A percentile compares a stretch with the other conserved stretches of the same genome.
phyloP scores from a whole-genome alignment of 2,329 filamentous ascomycete species.

The Leptographium wingfieldii region DNA sequence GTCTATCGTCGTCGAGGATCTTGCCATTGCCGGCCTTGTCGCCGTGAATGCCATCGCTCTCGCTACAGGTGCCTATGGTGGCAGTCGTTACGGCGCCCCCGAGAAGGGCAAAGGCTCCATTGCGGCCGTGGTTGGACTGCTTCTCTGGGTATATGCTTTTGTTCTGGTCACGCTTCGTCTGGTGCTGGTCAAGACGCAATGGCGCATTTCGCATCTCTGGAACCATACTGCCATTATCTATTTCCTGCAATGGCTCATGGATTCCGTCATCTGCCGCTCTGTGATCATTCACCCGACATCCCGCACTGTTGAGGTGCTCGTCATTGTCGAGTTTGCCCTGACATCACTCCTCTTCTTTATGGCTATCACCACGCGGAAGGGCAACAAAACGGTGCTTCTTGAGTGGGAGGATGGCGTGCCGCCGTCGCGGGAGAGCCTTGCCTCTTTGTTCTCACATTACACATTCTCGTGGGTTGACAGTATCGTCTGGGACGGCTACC shows the following conservation, averaged over 20 bases:
- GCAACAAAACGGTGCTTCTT: slow-evolving; percentile 77
- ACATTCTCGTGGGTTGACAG: slow-evolving; percentile 87
- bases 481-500: slow-evolving; percentile 82
- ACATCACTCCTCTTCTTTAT: slow-evolving; percentile 63
- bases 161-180: slow-evolving; percentile 61
- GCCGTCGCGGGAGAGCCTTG: slow-evolving; percentile 74
- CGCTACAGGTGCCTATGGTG: slow-evolving; percentile 44
- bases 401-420: slow-evolving; percentile 83
- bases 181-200: slow-evolving; percentile 51
- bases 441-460: slow-evolving; percentile 75
- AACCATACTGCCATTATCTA: slow-evolving; percentile 87
- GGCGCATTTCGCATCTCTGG: slow-evolving; percentile 64
- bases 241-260: slow-evolving; percentile 66
- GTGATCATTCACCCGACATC: slow-evolving; percentile 66
- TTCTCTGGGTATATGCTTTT: slow-evolving; percentile 72
- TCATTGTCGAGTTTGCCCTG: slow-evolving; percentile 62
- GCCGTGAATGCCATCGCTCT: slow-evolving; percentile 55
- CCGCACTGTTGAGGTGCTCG: slow-evolving; percentile 46
- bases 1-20: slow-evolving; percentile 59
- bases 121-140: slow-evolving; percentile 53
- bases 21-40: slow-evolving; percentile 61
- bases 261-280: slow-evolving; percentile 69
- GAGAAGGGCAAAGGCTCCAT: slow-evolving; percentile 28
- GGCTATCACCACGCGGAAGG: slow-evolving; percentile 72
- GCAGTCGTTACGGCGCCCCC: slow-evolving; percentile 39